A percentile compares a stretch with the other conserved stretches of the same genome.
phyloP scores from a whole-genome alignment of 371 early-diverging fungal genomes.

The Rhizopus arrhizus region DNA sequence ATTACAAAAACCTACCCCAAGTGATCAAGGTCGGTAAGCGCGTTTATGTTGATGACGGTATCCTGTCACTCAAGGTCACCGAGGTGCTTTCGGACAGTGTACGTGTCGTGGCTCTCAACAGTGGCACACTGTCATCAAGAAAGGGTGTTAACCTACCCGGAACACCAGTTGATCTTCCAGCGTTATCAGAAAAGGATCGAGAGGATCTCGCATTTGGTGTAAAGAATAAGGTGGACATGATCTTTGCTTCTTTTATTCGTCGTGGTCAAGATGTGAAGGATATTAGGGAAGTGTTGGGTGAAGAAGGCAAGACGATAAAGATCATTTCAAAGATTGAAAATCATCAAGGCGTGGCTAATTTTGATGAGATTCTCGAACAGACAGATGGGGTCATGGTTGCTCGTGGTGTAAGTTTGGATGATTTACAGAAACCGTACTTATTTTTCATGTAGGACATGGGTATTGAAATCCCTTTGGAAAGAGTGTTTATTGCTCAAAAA shows the following conservation, averaged over 20 bases:
- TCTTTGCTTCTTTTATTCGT: conserved; percentile 98
- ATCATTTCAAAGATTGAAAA: conserved; percentile 97
- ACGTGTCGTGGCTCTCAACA: conserved; percentile 76
- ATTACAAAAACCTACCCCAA: conserved; percentile 85
- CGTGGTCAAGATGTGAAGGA: conserved; percentile 85
- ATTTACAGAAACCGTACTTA: background rate
- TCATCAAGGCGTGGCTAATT: conserved; percentile 93
- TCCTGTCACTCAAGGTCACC: conserved; percentile 81
- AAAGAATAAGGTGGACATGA: conserved; percentile 90
- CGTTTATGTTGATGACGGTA: conserved; percentile 90
- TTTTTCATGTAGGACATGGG: conserved; percentile 78
- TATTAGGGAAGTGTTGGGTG: conserved; percentile 81
- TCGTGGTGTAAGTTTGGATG: conserved; percentile 68
- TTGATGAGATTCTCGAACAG: conserved; percentile 93
- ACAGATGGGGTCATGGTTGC: conserved; percentile 99
- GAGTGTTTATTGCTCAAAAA: conserved; percentile 95
- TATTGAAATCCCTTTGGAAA: conserved; percentile 93
- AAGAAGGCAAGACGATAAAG: conserved; percentile 82
- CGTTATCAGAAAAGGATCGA: conserved; percentile 94
- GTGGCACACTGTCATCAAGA: conserved; percentile 73
- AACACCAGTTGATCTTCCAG: conserved; percentile 86
- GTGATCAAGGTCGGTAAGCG: conserved; percentile 80
- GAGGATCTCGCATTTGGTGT: conserved; percentile 91
- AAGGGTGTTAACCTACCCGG: conserved; percentile 94
- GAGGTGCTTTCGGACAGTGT: conserved; percentile 61